phyloP scores from a whole-genome alignment of 106 monocot species.

The Acanthochlamys bracteata region DNA sequence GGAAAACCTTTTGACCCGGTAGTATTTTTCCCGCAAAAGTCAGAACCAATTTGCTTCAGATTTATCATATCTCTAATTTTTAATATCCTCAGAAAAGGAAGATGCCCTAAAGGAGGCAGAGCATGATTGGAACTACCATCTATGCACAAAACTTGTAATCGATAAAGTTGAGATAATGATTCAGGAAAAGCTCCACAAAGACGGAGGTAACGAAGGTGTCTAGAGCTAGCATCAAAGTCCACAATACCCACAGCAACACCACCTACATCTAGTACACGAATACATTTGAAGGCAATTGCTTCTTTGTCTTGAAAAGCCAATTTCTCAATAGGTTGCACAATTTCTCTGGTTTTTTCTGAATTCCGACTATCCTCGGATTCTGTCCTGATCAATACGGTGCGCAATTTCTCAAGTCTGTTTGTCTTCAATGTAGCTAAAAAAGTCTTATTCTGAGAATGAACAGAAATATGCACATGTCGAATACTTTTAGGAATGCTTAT shows the following conservation, averaged over 20 bases:
- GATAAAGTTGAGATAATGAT: background rate
- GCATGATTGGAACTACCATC: background rate
- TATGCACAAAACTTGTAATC: background rate
- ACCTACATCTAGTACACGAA: too few relatives aligned
- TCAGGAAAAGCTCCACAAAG: background rate
- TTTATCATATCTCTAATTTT: background rate
- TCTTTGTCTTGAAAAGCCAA: background rate
- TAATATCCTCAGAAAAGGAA: background rate
- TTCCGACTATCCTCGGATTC: background rate
- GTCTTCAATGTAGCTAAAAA: background rate
- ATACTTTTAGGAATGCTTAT: background rate
- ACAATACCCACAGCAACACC: background rate
- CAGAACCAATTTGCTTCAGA: background rate
- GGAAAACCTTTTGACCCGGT: too few relatives aligned
- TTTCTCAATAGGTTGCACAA: too few relatives aligned
- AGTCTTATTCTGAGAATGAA: too few relatives aligned
- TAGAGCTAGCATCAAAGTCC: background rate
- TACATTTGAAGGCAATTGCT: background rate
- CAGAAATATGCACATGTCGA: too few relatives aligned
- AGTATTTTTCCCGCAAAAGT: background rate
- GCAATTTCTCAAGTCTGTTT: background rate
- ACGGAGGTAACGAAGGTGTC: background rate
- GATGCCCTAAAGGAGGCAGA: background rate
- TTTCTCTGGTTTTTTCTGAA: background rate
- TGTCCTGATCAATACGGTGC: background rate